These are phyloP conservation scores for Podospora bellae-mahoneyi DNA, from an alignment of 495 filamentous ascomycete species.

Conservation along the genomic window DNA sequence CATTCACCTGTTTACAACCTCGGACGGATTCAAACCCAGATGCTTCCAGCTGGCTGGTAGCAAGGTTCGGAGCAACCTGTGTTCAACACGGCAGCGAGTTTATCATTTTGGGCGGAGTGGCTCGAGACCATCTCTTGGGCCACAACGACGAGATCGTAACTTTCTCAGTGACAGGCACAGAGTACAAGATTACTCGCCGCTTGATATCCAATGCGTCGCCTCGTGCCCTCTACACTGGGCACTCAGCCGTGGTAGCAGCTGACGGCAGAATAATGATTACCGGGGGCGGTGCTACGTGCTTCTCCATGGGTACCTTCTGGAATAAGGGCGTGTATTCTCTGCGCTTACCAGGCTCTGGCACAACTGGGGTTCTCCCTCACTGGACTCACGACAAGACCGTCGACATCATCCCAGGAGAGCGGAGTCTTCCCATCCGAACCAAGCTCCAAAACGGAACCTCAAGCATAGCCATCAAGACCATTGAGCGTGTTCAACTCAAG, in stretches of 20 bases:
- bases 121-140: constrained; percentile 33
- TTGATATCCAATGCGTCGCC: constrained; percentile 11
- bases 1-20: constrained; percentile 13
- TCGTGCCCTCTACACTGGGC: constrained; percentile 65
- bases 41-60: constrained; percentile 16
- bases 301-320: constrained; percentile 62
- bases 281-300: constrained; percentile 84
- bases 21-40: background rate
- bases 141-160: constrained; percentile 35
- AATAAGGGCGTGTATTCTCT: constrained; percentile 31
- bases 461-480: constrained; percentile 26
- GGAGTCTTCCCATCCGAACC: background rate
- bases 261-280: constrained; percentile 54
- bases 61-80: constrained; percentile 33
- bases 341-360: background rate
- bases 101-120: constrained; percentile 51
- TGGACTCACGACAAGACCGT: constrained; percentile 31
- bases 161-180: constrained; percentile 8
- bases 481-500: constrained; percentile 51
- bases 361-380: background rate
- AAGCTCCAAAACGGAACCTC: background rate
- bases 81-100: constrained; percentile 18
- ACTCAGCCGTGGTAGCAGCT: constrained; percentile 40
- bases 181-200: constrained; percentile 20
- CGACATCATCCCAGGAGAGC: constrained; percentile 26